phyloP scores from a whole-genome alignment of 2,329 filamentous ascomycete species.

The Colletotrichum caudatum region DNA sequence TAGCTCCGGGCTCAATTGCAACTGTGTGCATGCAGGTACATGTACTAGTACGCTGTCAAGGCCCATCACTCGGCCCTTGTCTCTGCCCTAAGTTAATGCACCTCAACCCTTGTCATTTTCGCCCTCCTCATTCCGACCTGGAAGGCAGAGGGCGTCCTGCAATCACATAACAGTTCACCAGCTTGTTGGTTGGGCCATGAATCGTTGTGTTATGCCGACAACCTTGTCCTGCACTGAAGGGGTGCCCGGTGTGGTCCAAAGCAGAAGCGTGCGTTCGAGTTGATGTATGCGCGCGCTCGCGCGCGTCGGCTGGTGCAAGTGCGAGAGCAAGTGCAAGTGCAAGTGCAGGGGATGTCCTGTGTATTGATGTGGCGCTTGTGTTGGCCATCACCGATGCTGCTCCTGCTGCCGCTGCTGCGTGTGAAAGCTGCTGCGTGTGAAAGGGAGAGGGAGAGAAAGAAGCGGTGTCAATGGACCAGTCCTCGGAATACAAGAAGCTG shows the following conservation, averaged over 20 bases:
- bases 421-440: constrained; percentile 1
- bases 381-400: constrained; percentile 3
- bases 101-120: constrained; percentile 29
- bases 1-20: constrained; percentile 18
- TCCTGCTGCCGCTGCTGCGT: neutral
- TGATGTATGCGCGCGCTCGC: constrained; percentile 19
- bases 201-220: constrained; percentile 18
- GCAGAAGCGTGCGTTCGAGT: constrained; percentile 16
- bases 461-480: constrained; percentile 27
- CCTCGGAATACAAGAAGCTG: constrained; percentile 34
- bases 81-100: constrained; percentile 31
- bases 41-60: constrained; percentile 35
- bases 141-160: constrained; percentile 11
- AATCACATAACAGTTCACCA: constrained; percentile 9
- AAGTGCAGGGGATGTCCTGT: constrained; percentile 14
- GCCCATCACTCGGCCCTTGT: constrained; percentile 28
- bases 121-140: constrained; percentile 12
- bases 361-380: neutral
- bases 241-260: constrained; percentile 12
- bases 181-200: constrained; percentile 36
- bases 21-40: constrained; percentile 37
- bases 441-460: neutral
- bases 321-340: constrained; percentile 8
- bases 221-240: constrained; percentile 9
- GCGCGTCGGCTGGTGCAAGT: constrained; percentile 25